Percentiles rank a stretch among this genome's conserved stretches.
phyloP scores from a whole-genome alignment of 2,329 filamentous ascomycete genomes.

The Hortaea werneckii region DNA sequence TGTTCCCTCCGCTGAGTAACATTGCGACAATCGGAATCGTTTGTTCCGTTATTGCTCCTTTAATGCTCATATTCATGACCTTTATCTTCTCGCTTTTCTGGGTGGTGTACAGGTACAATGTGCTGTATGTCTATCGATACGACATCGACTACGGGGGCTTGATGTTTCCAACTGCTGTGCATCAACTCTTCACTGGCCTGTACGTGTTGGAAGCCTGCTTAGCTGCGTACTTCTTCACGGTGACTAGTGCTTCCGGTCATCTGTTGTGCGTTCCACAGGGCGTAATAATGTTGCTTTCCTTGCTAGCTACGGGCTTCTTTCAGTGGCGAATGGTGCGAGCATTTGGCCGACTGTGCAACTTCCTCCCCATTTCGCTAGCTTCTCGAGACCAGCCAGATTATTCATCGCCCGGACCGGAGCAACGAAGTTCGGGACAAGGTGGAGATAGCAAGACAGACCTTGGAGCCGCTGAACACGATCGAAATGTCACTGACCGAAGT shows the following conservation, averaged over 20 bases:
- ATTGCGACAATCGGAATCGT: slow-evolving; percentile 82
- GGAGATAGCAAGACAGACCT: too few species aligned
- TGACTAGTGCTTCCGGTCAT: slow-evolving; percentile 42
- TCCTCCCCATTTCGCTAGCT: slow-evolving; percentile 81
- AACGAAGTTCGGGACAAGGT: too few species aligned
- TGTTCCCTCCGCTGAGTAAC: slow-evolving; percentile 89
- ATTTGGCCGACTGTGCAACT: slow-evolving; percentile 76
- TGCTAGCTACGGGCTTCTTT: slow-evolving; percentile 62
- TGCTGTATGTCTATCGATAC: slow-evolving; percentile 87
- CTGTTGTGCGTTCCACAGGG: slow-evolving; percentile 64
- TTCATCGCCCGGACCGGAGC: too few species aligned
- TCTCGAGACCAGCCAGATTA: too few species aligned
- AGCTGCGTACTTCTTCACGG: slow-evolving; percentile 80
- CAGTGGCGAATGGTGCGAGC: slow-evolving; percentile 73
- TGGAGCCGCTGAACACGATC: too few species aligned
- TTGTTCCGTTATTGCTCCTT: slow-evolving; percentile 77
- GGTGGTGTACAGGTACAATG: slow-evolving; percentile 93
- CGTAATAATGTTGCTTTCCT: slow-evolving; percentile 69
- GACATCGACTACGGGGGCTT: slow-evolving; percentile 84
- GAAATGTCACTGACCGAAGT: too few species aligned
- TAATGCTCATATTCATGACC: slow-evolving; percentile 88
- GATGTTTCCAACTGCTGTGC: slow-evolving; percentile 83
- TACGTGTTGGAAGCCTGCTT: slow-evolving; percentile 92
- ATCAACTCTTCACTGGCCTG: slow-evolving; percentile 87
- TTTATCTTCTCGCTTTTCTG: slow-evolving; percentile 86